Evolutionary conservation across 768 basidiomycete species (phyloP), one percentile per base, ranked within the genome.

Genomic region (Macrocybe gigantea): DNA sequence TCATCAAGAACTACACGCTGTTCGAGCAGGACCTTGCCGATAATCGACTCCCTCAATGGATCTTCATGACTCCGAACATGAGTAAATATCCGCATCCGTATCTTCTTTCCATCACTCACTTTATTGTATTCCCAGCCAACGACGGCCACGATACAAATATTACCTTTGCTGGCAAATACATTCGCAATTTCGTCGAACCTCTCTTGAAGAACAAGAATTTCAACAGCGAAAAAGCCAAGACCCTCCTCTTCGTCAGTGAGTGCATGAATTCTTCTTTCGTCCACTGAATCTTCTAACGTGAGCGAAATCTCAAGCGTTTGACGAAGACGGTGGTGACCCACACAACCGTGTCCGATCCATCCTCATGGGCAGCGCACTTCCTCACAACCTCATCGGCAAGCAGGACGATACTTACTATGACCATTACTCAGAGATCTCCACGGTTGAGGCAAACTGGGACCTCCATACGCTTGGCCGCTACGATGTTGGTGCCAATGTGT

Each of bases 131-230:
- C 40, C 33, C 36, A 68, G 64, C 70, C 42, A 73, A 83, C 55
- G 82, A 82, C 52, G 80, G 65, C 1, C 83, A 82, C 49, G 80
- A 85, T 59, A 83, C 82, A 5, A 70, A 66, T 15, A 60, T 80
- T 51, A 72, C 66, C 47, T 80, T 74, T 51, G 63, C 69, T 4
- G 62, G 63, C 7, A 50, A 56, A 6, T 85, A 76, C 75, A 53
- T 80, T 29, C 52, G 57, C 15, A 77, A 62, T 53, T 84, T 75
- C 70, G 64, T 85, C 32, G 30, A 67, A 10, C 78, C 81, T 1
- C 56, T 82, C 8, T 72, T 85, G 36, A 48, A 64, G 2, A 64
- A 83, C 60, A 41, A 63, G 5, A 62, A 64, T 45, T 83, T 85
- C 65, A 83, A 84, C 59, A 70, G 64, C 48, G 60, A 70, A 22